Conservation (phyloP, 2,329 filamentous ascomycete genomes). For the Phaeosphaeria sp. region DNA sequence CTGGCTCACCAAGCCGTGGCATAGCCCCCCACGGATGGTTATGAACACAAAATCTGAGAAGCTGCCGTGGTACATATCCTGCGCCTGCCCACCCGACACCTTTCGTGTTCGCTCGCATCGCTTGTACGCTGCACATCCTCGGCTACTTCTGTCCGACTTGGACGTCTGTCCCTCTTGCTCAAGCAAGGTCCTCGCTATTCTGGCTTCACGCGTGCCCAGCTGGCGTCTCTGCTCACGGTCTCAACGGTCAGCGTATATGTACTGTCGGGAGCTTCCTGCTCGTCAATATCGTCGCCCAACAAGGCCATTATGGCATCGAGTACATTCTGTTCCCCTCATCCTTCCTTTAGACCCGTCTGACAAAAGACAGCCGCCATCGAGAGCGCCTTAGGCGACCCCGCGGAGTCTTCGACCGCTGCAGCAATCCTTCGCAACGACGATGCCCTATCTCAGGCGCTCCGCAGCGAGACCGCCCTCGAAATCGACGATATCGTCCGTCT, state of each 20-base stretch:
- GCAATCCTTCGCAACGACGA: slow-evolving; percentile 25
- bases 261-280: slow-evolving; percentile 10
- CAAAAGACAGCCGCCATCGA: slow-evolving; percentile 28
- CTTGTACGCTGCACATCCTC: not conserved
- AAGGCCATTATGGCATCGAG: slow-evolving; percentile 29
- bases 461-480: slow-evolving; percentile 11
- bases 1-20: not conserved
- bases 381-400: slow-evolving; percentile 17
- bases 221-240: not conserved
- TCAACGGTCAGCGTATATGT: slow-evolving; percentile 21
- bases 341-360: slow-evolving; percentile 5
- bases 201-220: not conserved
- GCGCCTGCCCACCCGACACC: not conserved
- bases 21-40: not conserved
- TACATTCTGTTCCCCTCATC: slow-evolving; percentile 5
- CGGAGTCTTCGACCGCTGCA: slow-evolving; percentile 13
- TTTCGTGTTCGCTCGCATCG: not conserved
- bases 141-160: not conserved
- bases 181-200: not conserved
- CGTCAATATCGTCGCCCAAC: slow-evolving; percentile 15
- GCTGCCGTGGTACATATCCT: not conserved
- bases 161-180: not conserved
- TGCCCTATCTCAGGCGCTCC: slow-evolving; percentile 21
- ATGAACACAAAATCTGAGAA: not conserved
- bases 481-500: slow-evolving; percentile 25